Base-by-base conservation (phyloP, 371 early-diverging fungal genomes). In the Mortierella polycephala region DNA sequence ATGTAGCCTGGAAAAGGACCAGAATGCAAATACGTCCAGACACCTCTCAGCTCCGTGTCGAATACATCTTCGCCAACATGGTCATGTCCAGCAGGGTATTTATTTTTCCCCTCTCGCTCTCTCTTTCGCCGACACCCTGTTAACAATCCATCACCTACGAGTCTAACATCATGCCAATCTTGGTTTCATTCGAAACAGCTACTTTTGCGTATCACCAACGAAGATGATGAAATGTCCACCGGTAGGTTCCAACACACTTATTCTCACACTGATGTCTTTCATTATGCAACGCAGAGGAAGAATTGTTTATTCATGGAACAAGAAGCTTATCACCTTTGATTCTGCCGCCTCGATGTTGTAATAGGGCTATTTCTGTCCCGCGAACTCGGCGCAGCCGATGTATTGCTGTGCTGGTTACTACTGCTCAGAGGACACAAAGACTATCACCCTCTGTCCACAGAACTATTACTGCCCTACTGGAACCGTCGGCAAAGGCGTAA, bases 351-450 rank as follows among this genome's bases (percentile, higher is more conserved):
- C 16, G 13, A 13, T 60, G 7, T 47, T 13, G 52, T 30, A 4
- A 46, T 46, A 46, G 51, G 51, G 51, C 1, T 81, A 71, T 44
- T 68, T 62, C 13, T 81, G 81, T 58, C 84, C 84, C 7, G 62
- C 64, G 10, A 77, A 84, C 49, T 69, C 84, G 20, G 57, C 71
- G 42, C 84, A 84, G 50, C 84, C 84, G 13, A 53, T 76, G 23
- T 84, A 73, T 50, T 84, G 84, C 57, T 81, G 81, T 47, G 50
- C 61, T 2, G 81, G 84, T 16, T 84, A 82, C 49, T 81, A 77
- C 37, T 84, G 84, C 49, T 66, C 82, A 8, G 56, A 61, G 30
- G 64, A 64, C n/a, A 54, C 82, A 20, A 47, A 40, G 20, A 62
- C 60, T 5, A 56, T 71, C 6, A 54, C 40, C 20, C 39, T 70